Evolutionary conservation across 2,329 filamentous ascomycete species (phyloP), one percentile per base, ranked within the genome.

Genomic region (Ophidiomyces ophidiicola): DNA sequence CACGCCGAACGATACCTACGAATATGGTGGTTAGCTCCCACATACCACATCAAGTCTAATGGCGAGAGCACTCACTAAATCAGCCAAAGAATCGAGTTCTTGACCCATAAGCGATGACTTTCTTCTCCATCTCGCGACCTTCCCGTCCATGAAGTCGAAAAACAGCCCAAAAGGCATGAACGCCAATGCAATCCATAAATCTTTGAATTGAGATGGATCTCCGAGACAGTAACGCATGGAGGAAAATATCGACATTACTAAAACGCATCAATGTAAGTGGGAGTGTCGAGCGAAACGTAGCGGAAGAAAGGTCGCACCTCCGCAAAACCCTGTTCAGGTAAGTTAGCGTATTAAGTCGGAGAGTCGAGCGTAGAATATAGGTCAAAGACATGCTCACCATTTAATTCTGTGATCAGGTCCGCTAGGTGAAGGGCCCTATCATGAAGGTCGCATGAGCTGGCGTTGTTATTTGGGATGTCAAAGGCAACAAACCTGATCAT

Each of bases 41-140:
- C n/a, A n/a, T n/a, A n/a, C n/a, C n/a, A n/a, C 11, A 1, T 26
- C 11, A 12, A 29, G 36, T 14, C 24, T 25, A 32, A 10, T n/a
- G 11, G 14, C 12, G 36, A 36, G 15, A 11, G 26, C 20, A 54
- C 74, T 19, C 79, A 94, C 86, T 69, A 98, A 61, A 59, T 98
- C 90, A 40, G 90, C 90, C 33, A 98, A 71, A 5, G 88, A 96
- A 61, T 98, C 90, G 41, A 98, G 69, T 63, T 98, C 90, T 62
- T 94, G 88, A 8, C 90, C 90, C 88, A 98, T 96, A 58, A 98
- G 70, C 53, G 83, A 92, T 54, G 84, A 90, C 78, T 94, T 98
- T 66, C 85, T 81, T 59, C 90, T 78, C 90, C 90, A 96, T 48
- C 90, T 73, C 47, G 90, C 90, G 41, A 98, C 87, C 58, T 87